Conservation (phyloP, 805 yeast species). For the Starmerella powellii region DNA sequence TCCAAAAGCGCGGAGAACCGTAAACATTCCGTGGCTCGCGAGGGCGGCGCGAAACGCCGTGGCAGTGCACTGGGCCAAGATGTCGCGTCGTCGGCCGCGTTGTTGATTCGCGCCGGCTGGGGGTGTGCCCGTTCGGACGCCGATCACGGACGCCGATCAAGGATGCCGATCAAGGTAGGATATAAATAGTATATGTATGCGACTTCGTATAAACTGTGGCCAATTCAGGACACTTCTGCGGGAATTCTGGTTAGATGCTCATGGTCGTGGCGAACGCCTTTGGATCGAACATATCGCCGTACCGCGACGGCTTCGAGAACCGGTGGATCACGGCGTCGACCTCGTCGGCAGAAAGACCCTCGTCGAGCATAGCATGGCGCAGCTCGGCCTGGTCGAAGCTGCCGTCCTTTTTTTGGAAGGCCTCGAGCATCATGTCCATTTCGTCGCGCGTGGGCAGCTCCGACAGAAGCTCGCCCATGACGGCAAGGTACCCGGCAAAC, state of each 20-base stretch:
- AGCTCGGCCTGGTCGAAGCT: constrained; percentile 17
- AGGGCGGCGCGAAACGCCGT: too few species aligned
- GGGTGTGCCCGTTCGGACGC: too few species aligned
- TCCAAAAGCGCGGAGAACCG: too few species aligned
- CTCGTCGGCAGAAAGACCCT: constrained; percentile 19
- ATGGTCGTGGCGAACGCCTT: constrained; percentile 16
- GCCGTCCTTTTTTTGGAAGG: constrained; percentile 19
- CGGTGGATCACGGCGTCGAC: constrained; percentile 15
- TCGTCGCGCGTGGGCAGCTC: constrained; percentile 21
- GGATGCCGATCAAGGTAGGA: too few species aligned
- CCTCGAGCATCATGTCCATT: constrained; percentile 20
- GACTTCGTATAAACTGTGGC: too few species aligned
- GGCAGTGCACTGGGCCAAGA: too few species aligned
- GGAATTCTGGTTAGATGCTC: constrained; percentile 10
- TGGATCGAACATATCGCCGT: constrained; percentile 19
- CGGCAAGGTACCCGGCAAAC: constrained; percentile 22
- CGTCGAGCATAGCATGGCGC: constrained; percentile 12
- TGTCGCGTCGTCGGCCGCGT: too few species aligned
- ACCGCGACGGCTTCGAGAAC: constrained; percentile 16
- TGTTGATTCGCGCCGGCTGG: too few species aligned
- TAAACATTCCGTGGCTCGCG: too few species aligned
- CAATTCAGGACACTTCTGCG: too few species aligned
- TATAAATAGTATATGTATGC: too few species aligned
- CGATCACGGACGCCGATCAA: too few species aligned
- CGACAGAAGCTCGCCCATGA: constrained; percentile 21